Base-by-base conservation (phyloP, 495 filamentous ascomycete genomes). In the Glutinoglossum americanum region DNA sequence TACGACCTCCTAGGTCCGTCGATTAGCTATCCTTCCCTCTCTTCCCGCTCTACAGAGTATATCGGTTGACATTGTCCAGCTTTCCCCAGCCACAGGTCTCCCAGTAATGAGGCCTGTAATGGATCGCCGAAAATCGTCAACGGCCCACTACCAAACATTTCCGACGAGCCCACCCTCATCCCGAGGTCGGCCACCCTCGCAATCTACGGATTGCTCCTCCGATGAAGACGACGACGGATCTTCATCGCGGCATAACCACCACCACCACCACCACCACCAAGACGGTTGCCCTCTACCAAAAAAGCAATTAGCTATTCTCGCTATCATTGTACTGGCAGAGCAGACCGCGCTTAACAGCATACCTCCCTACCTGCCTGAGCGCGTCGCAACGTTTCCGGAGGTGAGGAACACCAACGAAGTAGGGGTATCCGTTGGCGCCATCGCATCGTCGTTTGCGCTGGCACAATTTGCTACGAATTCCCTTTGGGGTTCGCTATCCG, bases 261-360 rank as follows among this genome's bases (percentile, higher is more conserved):
- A 54, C 28, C 17, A 15, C 48, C 28, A 33, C 10, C 21, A 23
- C 26, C 28, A 54, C 28, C 17, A 15, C 48, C 28, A 33, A 0
- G 58, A 62, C 58, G 66, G 74, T 32, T 84, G 86, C 0, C 86
- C 89, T 0, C 71, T 96, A 26, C 92, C 92, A 0, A 82, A 76
- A 62, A 82, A 72, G 64, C 93, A 97, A 68, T 81, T 98, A 55
- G 74, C 76, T 5, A 79, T 95, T 1, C 73, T 98, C 27, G 92
- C 89, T 1, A 69, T 97, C 61, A 85, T 98, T 51, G 87, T 89
- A 3, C 74, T 98, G 21, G 82, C 85, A 33, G 92, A 98, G 62
- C 92, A 98, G 70, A 96, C 93, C 0, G 92, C 92, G 0, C 77
- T 98, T 63, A 97, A 98, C 64, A 92, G 85, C 15, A 94, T 98